Evolutionary conservation across 192 early-diverging fungal genomes (phyloP).

Genomic region (Podila epicladia): DNA sequence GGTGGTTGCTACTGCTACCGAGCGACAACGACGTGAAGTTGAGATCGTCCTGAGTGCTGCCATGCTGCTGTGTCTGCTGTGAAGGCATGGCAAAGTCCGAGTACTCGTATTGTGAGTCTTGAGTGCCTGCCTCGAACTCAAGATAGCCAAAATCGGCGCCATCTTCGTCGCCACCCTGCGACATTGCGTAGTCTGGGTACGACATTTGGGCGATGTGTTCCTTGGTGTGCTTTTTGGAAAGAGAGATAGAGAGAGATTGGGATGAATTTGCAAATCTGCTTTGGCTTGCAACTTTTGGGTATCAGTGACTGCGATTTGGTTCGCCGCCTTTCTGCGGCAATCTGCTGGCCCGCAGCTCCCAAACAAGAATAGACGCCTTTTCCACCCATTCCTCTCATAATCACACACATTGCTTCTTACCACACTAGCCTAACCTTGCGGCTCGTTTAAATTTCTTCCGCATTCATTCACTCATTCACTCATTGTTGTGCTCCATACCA

Average conservation of each 20-base stretch:
- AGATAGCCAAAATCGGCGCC: slow-evolving; percentile 65
- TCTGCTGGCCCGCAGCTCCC: no score
- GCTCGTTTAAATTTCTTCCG: neutral
- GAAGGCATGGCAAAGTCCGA: slow-evolving; percentile 61
- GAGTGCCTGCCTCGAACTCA: slow-evolving; percentile 67
- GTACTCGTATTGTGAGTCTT: slow-evolving; percentile 76
- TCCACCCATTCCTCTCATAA: no score
- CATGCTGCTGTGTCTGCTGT: slow-evolving; percentile 43
- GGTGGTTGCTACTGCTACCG: slow-evolving; percentile 37
- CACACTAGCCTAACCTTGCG: neutral
- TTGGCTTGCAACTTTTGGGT: neutral
- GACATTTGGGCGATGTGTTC: slow-evolving; percentile 18
- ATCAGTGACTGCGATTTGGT: no score
- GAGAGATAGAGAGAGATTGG: neutral
- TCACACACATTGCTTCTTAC: no score
- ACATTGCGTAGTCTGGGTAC: slow-evolving; percentile 51
- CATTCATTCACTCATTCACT: neutral
- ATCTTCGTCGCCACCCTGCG: slow-evolving; percentile 54
- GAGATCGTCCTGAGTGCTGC: slow-evolving; percentile 56
- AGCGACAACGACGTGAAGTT: slow-evolving; percentile 57
- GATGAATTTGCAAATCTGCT: neutral
- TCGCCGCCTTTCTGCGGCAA: no score
- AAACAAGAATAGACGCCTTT: no score
- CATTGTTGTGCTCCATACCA: neutral
- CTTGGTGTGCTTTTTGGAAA: neutral